Conservation (phyloP, 768 basidiomycete genomes). For the Trametopsis cervina region DNA sequence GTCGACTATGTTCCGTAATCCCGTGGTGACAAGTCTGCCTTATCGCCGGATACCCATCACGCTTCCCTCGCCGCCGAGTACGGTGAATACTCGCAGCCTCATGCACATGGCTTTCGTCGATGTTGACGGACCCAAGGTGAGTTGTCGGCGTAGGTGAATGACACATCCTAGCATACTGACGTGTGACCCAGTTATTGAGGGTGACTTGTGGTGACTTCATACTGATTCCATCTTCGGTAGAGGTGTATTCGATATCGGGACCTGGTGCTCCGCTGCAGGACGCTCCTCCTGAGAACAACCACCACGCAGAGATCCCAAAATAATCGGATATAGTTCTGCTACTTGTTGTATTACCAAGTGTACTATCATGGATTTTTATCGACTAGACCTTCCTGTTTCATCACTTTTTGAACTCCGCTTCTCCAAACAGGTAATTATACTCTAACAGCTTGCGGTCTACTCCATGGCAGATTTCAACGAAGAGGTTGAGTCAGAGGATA, state of each 20-base stretch:
- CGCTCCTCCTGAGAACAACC: too few relatives aligned
- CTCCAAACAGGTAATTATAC: background rate
- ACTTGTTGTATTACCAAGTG: too few relatives aligned
- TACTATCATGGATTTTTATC: too few relatives aligned
- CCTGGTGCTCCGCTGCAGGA: too few relatives aligned
- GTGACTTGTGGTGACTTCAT: conserved; percentile 11
- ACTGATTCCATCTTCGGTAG: conserved; percentile 9
- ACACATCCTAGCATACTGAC: background rate
- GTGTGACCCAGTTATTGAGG: background rate
- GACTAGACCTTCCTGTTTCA: too few relatives aligned
- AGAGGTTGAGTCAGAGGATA: conserved; percentile 48
- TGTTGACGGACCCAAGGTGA: conserved; percentile 11
- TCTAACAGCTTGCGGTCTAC: too few relatives aligned
- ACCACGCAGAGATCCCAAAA: too few relatives aligned
- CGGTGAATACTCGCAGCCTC: background rate
- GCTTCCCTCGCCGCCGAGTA: background rate
- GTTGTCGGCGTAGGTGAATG: background rate
- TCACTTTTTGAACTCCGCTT: background rate
- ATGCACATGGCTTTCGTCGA: conserved; percentile 8
- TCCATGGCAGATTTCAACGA: background rate
- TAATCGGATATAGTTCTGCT: too few relatives aligned
- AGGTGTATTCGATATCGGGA: conserved; percentile 8
- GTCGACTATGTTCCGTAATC: conserved; percentile 8
- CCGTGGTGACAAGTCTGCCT: conserved; percentile 5
- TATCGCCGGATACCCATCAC: background rate